Conservation (phyloP, 352 stramenopile species). For the Pythium chondricola region DNA sequence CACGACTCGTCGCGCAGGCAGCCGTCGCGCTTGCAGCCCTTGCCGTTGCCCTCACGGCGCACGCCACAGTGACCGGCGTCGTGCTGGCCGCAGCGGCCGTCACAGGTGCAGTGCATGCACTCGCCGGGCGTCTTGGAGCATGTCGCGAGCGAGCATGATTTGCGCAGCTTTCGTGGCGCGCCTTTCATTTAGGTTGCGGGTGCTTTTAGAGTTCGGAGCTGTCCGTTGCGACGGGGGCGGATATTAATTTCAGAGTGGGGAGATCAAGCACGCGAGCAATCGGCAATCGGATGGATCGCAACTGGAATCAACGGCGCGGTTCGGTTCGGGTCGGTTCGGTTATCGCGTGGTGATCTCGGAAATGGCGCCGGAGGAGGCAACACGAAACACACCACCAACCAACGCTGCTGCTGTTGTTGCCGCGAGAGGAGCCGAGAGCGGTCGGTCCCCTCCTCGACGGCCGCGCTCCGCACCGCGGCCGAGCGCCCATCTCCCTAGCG, state of each 20-base stretch:
- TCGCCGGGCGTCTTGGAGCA: conserved; percentile 45
- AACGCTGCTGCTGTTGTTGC: no score
- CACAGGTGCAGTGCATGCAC: conserved; percentile 82
- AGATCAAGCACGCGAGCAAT: no score
- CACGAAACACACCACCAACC: no score
- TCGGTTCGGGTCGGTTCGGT: no score
- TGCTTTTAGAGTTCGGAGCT: not conserved
- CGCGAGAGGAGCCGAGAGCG: no score
- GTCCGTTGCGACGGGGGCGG: not conserved
- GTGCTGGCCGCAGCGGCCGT: conserved; percentile 61
- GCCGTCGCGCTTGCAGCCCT: conserved; percentile 53
- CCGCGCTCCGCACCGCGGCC: not conserved
- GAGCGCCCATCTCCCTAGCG: no score
- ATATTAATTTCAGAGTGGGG: conserved; percentile 10
- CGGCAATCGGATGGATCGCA: no score
- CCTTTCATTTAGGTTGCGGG: conserved; percentile 9
- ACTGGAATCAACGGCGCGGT: no score
- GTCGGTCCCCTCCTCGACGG: not conserved
- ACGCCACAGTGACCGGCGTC: conserved; percentile 44
- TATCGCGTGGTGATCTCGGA: no score
- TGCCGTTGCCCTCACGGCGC: conserved; percentile 52
- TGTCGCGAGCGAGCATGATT: conserved; percentile 60
- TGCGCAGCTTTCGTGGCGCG: conserved; percentile 49
- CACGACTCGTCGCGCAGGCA: conserved; percentile 59
- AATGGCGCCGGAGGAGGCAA: no score